phyloP scores from a whole-genome alignment of 495 filamentous ascomycete genomes.

The Neurospora discreta region DNA sequence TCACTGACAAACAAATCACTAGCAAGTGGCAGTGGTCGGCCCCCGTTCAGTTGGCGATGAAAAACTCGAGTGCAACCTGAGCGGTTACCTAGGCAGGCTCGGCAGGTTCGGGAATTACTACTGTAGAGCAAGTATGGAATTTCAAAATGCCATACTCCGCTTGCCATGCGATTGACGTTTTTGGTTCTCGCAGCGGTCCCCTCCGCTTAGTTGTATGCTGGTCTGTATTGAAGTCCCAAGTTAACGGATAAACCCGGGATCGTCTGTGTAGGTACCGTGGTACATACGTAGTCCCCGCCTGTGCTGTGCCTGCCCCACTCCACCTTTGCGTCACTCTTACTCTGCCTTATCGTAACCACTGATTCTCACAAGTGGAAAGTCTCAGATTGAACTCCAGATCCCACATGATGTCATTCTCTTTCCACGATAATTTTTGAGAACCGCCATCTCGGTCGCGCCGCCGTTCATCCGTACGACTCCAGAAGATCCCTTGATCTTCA shows the following conservation, averaged over 20 bases:
- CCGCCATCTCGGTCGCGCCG: background rate
- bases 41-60: background rate
- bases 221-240: no score
- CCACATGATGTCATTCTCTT: background rate
- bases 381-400: background rate
- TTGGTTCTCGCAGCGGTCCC: background rate
- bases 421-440: background rate
- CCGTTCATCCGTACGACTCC: background rate
- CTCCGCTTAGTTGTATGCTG: no score
- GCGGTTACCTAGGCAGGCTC: background rate
- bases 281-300: background rate
- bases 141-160: background rate
- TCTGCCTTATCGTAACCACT: background rate
- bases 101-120: background rate
- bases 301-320: background rate
- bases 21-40: background rate
- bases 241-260: no score
- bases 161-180: background rate
- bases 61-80: background rate
- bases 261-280: no score
- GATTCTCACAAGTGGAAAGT: background rate
- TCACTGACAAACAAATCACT: background rate
- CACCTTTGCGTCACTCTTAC: background rate
- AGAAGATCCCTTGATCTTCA: background rate
- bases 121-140: background rate